phyloP scores from a whole-genome alignment of 2,329 filamentous ascomycete genomes.

The Monosporascus sp. region DNA sequence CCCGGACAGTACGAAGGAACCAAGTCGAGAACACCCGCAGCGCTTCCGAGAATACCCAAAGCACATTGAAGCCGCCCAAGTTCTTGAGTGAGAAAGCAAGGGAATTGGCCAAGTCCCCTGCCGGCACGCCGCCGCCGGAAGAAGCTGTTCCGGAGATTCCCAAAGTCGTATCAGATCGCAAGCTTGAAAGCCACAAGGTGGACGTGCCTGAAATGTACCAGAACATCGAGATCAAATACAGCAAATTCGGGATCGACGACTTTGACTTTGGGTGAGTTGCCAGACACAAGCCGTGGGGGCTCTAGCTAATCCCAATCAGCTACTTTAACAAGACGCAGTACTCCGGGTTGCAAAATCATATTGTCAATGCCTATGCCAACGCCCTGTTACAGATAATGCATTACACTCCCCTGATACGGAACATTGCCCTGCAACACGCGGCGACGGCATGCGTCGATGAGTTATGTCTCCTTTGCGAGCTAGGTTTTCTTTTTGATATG shows the following conservation, averaged over 20 bases:
- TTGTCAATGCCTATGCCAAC: conserved; percentile 94
- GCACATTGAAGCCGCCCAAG: conserved; percentile 71
- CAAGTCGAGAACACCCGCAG: conserved; percentile 75
- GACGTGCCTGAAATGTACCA: conserved; percentile 87
- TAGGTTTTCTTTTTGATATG: conserved; percentile 97
- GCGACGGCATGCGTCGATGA: conserved; percentile 80
- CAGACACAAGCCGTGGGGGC: neutral
- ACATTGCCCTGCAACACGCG: conserved; percentile 82
- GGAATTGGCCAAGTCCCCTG: conserved; percentile 49
- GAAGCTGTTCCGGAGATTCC: conserved; percentile 51
- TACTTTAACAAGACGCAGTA: conserved; percentile 93
- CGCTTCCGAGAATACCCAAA: conserved; percentile 48
- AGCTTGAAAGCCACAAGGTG: conserved; percentile 68
- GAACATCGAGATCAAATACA: conserved; percentile 97
- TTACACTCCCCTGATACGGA: conserved; percentile 83
- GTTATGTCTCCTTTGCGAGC: conserved; percentile 82
- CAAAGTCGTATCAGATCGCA: conserved; percentile 61
- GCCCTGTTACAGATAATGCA: conserved; percentile 85
- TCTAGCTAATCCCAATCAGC: conserved; percentile 35
- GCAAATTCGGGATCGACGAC: conserved; percentile 97
- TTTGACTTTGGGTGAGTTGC: conserved; percentile 82
- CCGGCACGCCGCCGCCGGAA: conserved; percentile 36
- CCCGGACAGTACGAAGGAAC: conserved; percentile 68
- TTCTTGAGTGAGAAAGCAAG: conserved; percentile 92
- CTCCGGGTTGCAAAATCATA: conserved; percentile 92